phyloP scores from a whole-genome alignment of 1,284 basidiomycete species.

The Limonomyces culmigenus region DNA sequence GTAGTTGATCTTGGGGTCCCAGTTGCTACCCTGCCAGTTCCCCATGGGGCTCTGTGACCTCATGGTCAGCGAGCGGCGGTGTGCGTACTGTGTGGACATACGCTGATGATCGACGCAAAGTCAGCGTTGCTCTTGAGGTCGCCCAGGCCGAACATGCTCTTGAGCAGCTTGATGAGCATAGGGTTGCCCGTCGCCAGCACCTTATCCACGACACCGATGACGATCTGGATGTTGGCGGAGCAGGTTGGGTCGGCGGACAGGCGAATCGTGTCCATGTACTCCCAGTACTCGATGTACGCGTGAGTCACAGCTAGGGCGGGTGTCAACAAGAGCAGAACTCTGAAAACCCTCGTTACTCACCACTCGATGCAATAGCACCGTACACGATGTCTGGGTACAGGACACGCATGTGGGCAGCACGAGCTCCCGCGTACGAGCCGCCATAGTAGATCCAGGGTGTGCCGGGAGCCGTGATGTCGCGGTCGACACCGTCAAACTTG shows the following conservation, averaged over 20 bases:
- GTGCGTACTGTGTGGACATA: constrained; percentile 8
- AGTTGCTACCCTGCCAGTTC: constrained; percentile 50
- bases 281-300: constrained; percentile 58
- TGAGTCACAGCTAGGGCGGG: constrained; percentile 44
- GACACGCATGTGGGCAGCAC: constrained; percentile 83
- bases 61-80: neutral
- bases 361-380: constrained; percentile 84
- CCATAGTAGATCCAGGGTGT: constrained; percentile 95
- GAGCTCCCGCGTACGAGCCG: constrained; percentile 84
- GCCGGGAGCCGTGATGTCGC: constrained; percentile 47
- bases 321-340: constrained; percentile 1
- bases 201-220: constrained; percentile 45
- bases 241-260: constrained; percentile 59
- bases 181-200: constrained; percentile 27
- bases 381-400: constrained; percentile 80
- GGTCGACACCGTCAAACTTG: constrained; percentile 54
- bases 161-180: constrained; percentile 24
- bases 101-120: constrained; percentile 56
- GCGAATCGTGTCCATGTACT: constrained; percentile 81
- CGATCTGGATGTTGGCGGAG: constrained; percentile 47
- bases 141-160: constrained; percentile 57
- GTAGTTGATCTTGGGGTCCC: constrained; percentile 55
- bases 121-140: constrained; percentile 60
- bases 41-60: constrained; percentile 22
- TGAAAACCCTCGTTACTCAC: constrained; percentile 20